A percentile compares a stretch with the other conserved stretches of the same genome.
phyloP scores from a whole-genome alignment of 2,329 filamentous ascomycete genomes.

The Cladosporium austrohemisphaericum region DNA sequence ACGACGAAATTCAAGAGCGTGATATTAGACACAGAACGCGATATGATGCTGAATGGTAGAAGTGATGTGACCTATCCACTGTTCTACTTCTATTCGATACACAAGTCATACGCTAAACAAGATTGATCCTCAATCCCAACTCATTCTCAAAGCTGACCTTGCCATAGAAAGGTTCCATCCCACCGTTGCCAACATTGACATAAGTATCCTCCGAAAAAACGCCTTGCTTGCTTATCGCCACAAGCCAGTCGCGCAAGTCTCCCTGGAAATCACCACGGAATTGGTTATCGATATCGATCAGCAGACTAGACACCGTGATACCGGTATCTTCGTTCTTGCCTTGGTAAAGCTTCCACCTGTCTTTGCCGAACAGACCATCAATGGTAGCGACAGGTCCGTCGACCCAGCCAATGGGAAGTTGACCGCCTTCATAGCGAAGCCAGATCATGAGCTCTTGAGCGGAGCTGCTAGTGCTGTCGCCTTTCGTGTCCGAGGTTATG shows the following conservation, averaged over 20 bases:
- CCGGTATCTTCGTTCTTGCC: constrained; percentile 42
- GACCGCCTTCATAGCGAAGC: constrained; percentile 44
- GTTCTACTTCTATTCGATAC: too few relatives aligned
- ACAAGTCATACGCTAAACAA: too few relatives aligned
- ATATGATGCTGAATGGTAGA: too few relatives aligned
- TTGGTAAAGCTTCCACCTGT: constrained; percentile 41
- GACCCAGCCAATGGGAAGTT: constrained; percentile 43
- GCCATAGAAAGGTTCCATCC: constrained; percentile 27
- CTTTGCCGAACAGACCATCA: constrained; percentile 35
- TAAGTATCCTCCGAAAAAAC: constrained; percentile 37
- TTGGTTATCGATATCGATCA: constrained; percentile 34
- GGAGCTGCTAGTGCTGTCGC: constrained; percentile 39
- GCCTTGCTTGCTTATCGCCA: constrained; percentile 37
- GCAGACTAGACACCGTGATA: constrained; percentile 40
- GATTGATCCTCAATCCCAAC: constrained; percentile 17
- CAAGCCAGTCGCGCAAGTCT: constrained; percentile 43
- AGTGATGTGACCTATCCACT: too few relatives aligned
- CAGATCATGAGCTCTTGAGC: constrained; percentile 46
- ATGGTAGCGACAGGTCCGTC: constrained; percentile 36
- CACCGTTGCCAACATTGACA: constrained; percentile 44
- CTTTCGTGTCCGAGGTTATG: constrained; percentile 43
- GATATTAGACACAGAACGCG: too few relatives aligned
- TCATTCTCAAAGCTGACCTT: constrained; percentile 21
- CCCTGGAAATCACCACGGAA: constrained; percentile 39
- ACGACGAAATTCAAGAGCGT: too few relatives aligned